These are phyloP conservation scores for Pterocarpus macrocarpus DNA, from an alignment of 306 rosid species.

Conservation along the genomic window DNA sequence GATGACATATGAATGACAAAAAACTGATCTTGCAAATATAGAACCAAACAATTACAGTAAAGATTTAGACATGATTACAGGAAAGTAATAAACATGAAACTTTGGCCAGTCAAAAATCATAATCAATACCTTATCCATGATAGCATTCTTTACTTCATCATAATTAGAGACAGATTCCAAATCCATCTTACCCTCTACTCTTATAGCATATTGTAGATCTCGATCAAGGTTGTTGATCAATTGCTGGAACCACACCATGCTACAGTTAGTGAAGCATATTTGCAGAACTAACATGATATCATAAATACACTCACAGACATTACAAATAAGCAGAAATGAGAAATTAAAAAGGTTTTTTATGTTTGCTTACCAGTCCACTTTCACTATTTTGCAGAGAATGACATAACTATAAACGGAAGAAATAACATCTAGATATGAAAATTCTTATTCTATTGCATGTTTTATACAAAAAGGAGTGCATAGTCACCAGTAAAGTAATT, in stretches of 20 bases:
- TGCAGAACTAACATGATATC: conserved; percentile 11
- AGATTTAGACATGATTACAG: conserved; percentile 30
- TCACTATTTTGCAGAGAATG: conserved; percentile 15
- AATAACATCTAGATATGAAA: conserved; percentile 10
- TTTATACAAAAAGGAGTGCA: conserved; percentile 33
- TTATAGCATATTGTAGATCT: conserved; percentile 93
- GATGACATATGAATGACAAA: conserved; percentile 1
- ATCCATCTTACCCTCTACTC: conserved; percentile 95
- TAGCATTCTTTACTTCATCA: conserved; percentile 85
- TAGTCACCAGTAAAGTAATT: conserved; percentile 43
- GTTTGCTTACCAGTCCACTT: not conserved
- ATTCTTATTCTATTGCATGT: not conserved
- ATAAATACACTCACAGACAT: conserved; percentile 1
- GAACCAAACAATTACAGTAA: conserved; percentile 25
- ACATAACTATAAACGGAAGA: conserved; percentile 23
- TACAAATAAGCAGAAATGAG: conserved; percentile 36
- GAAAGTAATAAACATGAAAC: conserved; percentile 27
- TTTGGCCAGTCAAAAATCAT: conserved; percentile 45
- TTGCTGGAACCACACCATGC: conserved; percentile 66
- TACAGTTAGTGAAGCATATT: conserved; percentile 48
- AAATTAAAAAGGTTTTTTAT: not conserved
- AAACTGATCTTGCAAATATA: conserved; percentile 1
- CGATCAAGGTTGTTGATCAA: conserved; percentile 87
- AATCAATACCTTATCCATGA: conserved; percentile 81
- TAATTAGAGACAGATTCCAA: conserved; percentile 83